Evolutionary conservation across 495 filamentous ascomycete genomes (phyloP).

Genomic region (Astrocystis sublimbata): DNA sequence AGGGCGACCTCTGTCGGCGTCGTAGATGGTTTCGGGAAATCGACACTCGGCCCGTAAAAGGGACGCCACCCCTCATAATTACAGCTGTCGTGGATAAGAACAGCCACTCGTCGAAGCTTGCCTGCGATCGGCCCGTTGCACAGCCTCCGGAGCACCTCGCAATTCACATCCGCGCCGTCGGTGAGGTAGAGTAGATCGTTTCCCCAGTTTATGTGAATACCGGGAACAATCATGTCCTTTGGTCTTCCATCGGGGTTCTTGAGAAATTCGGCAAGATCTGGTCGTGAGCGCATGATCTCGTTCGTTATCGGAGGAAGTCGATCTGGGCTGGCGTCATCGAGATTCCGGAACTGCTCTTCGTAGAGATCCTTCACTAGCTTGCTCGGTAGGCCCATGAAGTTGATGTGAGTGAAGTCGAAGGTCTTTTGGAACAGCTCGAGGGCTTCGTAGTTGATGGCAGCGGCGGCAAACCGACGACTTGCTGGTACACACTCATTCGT

Average conservation of each 20-base stretch:
- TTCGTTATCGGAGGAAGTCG: background rate
- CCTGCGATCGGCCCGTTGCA: slow-evolving; percentile 8
- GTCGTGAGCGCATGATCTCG: background rate
- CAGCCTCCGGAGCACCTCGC: slow-evolving; percentile 11
- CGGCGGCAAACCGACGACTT: slow-evolving; percentile 8
- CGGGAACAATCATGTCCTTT: background rate
- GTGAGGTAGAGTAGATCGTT: slow-evolving; percentile 14
- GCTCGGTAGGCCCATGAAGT: slow-evolving; percentile 14
- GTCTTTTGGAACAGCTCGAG: slow-evolving; percentile 1
- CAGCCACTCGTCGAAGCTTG: slow-evolving; percentile 12
- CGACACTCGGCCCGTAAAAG: slow-evolving; percentile 13
- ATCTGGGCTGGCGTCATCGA: background rate
- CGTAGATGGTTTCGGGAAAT: slow-evolving; percentile 15
- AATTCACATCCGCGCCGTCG: slow-evolving; percentile 16
- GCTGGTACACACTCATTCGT: slow-evolving; percentile 8
- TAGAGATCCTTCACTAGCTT: slow-evolving; percentile 10
- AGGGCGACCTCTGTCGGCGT: slow-evolving; percentile 11
- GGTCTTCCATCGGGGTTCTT: background rate
- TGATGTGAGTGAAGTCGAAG: slow-evolving; percentile 13
- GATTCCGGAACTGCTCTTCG: background rate
- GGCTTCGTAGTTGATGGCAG: slow-evolving; percentile 12
- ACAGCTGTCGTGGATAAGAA: slow-evolving; percentile 15
- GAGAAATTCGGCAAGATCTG: slow-evolving; percentile 5
- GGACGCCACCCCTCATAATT: slow-evolving; percentile 10
- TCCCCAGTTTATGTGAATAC: slow-evolving; percentile 12